phyloP scores from a whole-genome alignment of 345 rosid species.

The Euphorbia lathyris region DNA sequence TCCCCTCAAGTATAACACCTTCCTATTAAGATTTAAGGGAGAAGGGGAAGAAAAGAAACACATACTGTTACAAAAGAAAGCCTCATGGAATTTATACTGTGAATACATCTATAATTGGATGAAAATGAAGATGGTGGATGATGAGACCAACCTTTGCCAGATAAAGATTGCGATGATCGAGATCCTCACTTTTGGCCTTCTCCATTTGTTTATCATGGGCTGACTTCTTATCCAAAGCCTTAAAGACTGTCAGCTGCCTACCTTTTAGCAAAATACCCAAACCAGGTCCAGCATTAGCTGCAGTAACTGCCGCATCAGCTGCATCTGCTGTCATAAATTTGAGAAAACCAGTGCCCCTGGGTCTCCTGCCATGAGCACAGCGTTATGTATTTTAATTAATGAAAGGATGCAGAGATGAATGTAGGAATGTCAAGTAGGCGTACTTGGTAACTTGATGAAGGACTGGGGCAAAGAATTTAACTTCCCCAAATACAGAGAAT shows the following conservation, averaged over 20 bases:
- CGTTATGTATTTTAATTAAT: background rate
- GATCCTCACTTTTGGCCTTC: constrained; percentile 63
- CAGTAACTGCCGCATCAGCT: constrained; percentile 66
- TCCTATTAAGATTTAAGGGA: constrained; percentile 48
- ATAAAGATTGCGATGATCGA: constrained; percentile 77
- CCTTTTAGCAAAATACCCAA: constrained; percentile 75
- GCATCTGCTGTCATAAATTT: constrained; percentile 73
- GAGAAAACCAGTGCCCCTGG: constrained; percentile 87
- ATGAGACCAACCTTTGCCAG: constrained; percentile 65
- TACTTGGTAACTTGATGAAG: constrained; percentile 90
- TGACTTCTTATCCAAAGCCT: constrained; percentile 79
- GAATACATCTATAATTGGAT: background rate
- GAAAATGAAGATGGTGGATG: background rate
- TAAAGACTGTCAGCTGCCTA: constrained; percentile 66
- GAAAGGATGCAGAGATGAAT: constrained; percentile 6
- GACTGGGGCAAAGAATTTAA: constrained; percentile 68
- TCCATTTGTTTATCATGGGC: constrained; percentile 68
- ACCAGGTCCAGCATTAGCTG: constrained; percentile 59
- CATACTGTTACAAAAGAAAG: background rate
- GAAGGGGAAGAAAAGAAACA: background rate
- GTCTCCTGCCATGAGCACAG: constrained; percentile 59
- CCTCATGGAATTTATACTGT: background rate
- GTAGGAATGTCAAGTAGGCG: constrained; percentile 8
- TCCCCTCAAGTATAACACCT: constrained; percentile 80
- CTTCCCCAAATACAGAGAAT: constrained; percentile 71